phyloP scores from a whole-genome alignment of 1,284 basidiomycete genomes.

The Xerocomus amazonicus region DNA sequence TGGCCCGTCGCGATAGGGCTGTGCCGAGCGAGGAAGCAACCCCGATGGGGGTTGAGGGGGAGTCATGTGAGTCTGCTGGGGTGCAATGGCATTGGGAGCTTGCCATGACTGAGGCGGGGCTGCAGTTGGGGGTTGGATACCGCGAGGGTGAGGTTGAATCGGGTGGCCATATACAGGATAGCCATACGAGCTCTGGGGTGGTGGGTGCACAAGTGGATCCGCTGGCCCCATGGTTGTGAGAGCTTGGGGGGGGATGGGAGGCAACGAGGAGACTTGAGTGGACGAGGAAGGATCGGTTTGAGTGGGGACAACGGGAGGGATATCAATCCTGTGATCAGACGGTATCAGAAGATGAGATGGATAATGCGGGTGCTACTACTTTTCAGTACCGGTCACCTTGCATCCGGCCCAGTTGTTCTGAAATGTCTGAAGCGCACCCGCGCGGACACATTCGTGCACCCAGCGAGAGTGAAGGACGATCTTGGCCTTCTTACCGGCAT shows the following conservation, averaged over 20 bases:
- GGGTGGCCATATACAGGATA: slow-evolving; percentile 47
- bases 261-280: slow-evolving; percentile 25
- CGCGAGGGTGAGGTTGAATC: slow-evolving; percentile 40
- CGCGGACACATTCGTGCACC: slow-evolving; percentile 70
- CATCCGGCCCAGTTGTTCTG: slow-evolving; percentile 72
- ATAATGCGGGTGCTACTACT: slow-evolving; percentile 39
- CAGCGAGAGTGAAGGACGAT: slow-evolving; percentile 67
- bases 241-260: slow-evolving; percentile 30
- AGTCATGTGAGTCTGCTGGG: slow-evolving; percentile 60
- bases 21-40: slow-evolving; percentile 46
- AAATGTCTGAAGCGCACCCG: slow-evolving; percentile 65
- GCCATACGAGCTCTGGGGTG: slow-evolving; percentile 37
- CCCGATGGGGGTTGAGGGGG: slow-evolving; percentile 36
- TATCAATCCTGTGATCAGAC: slow-evolving; percentile 25
- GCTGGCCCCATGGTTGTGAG: slow-evolving; percentile 29
- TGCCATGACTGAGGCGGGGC: slow-evolving; percentile 62
- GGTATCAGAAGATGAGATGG: slow-evolving; percentile 8
- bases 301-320: slow-evolving; percentile 33
- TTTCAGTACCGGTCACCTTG: slow-evolving; percentile 71
- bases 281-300: slow-evolving; percentile 31
- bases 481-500: slow-evolving; percentile 71
- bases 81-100: slow-evolving; percentile 52
- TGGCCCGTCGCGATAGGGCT: slow-evolving; percentile 45
- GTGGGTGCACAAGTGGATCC: slow-evolving; percentile 32
- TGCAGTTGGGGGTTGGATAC: slow-evolving; percentile 44